A percentile compares a stretch with the other conserved stretches of the same genome.
These are phyloP conservation scores for Delphinella strobiligena DNA, from an alignment of 2,329 filamentous ascomycete species.

Conservation along the genomic window DNA sequence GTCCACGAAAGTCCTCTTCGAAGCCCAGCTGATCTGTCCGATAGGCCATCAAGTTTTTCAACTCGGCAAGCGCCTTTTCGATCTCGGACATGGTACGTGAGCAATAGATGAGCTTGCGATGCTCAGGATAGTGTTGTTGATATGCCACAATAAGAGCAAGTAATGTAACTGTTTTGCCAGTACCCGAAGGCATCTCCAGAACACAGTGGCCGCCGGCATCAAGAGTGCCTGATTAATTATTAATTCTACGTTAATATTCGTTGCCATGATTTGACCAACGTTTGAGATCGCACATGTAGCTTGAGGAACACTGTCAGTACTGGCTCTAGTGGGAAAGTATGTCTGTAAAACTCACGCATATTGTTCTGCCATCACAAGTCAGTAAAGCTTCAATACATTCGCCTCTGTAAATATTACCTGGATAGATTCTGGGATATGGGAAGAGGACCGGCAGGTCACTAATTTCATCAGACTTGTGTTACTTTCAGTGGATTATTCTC, in stretches of 20 bases:
- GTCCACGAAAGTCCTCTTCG: constrained; percentile 82
- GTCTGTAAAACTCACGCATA: constrained; percentile 41
- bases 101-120: constrained; percentile 95
- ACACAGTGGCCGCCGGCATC: constrained; percentile 93
- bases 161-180: constrained; percentile 91
- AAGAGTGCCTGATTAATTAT: constrained; percentile 48
- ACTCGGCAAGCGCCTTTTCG: constrained; percentile 86
- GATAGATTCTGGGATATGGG: constrained; percentile 64
- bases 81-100: constrained; percentile 99
- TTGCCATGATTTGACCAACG: constrained; percentile 23
- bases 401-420: constrained; percentile 24
- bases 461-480: no score
- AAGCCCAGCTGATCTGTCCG: constrained; percentile 77
- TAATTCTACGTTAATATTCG: not conserved
- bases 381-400: not conserved
- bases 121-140: constrained; percentile 84
- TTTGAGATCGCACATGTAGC: constrained; percentile 77
- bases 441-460: constrained; percentile 60
- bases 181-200: constrained; percentile 96
- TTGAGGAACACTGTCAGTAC: constrained; percentile 12
- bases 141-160: constrained; percentile 94
- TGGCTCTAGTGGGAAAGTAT: not conserved
- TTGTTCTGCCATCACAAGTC: constrained; percentile 37
- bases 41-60: constrained; percentile 92
- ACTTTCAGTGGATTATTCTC: no score